Evolutionary conservation across 768 basidiomycete species (phyloP), one percentile per base, ranked within the genome.

Genomic region (Crassisporium funariophilum): DNA sequence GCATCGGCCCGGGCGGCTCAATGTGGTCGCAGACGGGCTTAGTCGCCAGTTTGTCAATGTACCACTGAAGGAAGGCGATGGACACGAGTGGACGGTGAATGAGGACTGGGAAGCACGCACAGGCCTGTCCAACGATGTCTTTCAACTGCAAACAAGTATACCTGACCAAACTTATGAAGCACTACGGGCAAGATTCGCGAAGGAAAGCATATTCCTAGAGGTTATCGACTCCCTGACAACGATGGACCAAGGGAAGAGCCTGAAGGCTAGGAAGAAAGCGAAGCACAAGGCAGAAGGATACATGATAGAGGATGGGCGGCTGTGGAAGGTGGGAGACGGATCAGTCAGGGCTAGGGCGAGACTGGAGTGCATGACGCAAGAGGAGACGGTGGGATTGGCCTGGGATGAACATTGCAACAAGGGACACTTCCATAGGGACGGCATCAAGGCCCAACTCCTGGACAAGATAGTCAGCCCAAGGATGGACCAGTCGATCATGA

Each of bases 361-460:
- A 23, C 33, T 54, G 13, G 68, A 69, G 35, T 71, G 68, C 23
- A 38, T 69, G 0, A 55, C 62, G 1, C 50, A 56, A 41, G 46
- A 16, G 31, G 68, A 69, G 36, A 63, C 64, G 2, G 38, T 47
- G 1, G 49, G 31, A 25, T 22, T 54, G 29, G 67, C 65, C 4
- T 21, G 46, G 24, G 35, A 47, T 2, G 47, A 54, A 24, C 65
- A 69, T 19, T 20, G 17, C 22, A 13, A 54, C 5, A 47, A 52
- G 0, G 69, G 69, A 0, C 72, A 74, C 42, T 72, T 61, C 51
- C 61, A 63, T 1, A 44, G 66, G 0, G 71, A 74, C 45, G 10
- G 42, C 2, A 58, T 72, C 42, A 72, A 72, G 33, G 57, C 55
- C 1, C 35, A 36, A 2, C 38, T 73, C 4, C 25, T 63, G 12